A percentile compares a stretch with the other conserved stretches of the same genome.
These are phyloP conservation scores for Kwoniella dejecticola DNA, from an alignment of 768 basidiomycete species.

Conservation along the genomic window DNA sequence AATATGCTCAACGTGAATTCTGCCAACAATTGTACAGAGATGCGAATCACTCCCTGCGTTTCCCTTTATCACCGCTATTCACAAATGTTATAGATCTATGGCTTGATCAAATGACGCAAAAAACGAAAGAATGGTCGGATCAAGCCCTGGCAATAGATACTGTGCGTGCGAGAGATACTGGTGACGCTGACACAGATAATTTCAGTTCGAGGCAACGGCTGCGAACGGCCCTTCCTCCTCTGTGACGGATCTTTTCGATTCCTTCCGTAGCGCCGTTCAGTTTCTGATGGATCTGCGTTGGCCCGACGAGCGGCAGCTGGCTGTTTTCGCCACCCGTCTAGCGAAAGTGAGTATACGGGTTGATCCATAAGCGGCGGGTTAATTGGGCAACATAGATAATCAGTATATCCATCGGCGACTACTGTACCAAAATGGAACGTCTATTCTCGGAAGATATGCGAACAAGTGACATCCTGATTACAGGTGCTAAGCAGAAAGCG, in stretches of 20 bases:
- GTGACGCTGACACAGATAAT: not conserved
- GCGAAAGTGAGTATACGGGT: constrained; percentile 67
- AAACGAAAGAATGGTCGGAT: constrained; percentile 92
- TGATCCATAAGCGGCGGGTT: not conserved
- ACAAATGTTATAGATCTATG: constrained; percentile 85
- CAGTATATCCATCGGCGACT: constrained; percentile 87
- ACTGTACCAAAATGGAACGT: constrained; percentile 81
- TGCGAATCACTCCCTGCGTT: constrained; percentile 56
- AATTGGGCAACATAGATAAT: constrained; percentile 65
- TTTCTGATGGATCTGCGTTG: constrained; percentile 88
- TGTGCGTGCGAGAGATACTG: constrained; percentile 58
- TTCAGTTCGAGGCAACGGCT: constrained; percentile 66
- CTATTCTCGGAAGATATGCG: constrained; percentile 96
- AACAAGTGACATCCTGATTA: constrained; percentile 62
- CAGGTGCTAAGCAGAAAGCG: constrained; percentile 76
- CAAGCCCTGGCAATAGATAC: constrained; percentile 82
- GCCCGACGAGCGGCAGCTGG: constrained; percentile 86
- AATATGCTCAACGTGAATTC: constrained; percentile 16
- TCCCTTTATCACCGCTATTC: constrained; percentile 76
- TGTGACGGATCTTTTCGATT: constrained; percentile 93
- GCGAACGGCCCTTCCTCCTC: constrained; percentile 89
- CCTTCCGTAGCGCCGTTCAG: constrained; percentile 81
- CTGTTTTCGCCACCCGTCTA: constrained; percentile 82
- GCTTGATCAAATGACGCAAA: constrained; percentile 82
- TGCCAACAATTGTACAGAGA: not conserved